Conservation (phyloP, 352 stramenopile genomes). For the Phytopythium vexans region DNA sequence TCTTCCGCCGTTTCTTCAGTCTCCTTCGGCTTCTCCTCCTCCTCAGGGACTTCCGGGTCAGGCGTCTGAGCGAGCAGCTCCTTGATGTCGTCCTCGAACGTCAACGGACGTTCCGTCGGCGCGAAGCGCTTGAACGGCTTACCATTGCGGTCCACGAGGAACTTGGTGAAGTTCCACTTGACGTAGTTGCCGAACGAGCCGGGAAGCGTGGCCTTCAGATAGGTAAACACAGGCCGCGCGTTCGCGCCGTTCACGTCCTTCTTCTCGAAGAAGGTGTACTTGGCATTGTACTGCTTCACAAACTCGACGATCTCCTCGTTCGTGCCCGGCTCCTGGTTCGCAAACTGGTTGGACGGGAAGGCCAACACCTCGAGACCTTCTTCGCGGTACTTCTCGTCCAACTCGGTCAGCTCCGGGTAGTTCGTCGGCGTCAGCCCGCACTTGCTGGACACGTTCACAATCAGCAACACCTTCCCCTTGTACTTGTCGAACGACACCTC, state of each 20-base stretch:
- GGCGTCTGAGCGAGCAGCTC: constrained; percentile 25
- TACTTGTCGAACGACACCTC: constrained; percentile 63
- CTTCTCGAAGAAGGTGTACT: constrained; percentile 52
- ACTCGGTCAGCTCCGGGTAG: constrained; percentile 78
- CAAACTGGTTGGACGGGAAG: constrained; percentile 89
- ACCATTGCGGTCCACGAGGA: constrained; percentile 87
- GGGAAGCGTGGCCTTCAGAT: constrained; percentile 70
- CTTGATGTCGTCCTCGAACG: constrained; percentile 33
- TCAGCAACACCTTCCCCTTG: constrained; percentile 53
- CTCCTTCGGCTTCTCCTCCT: constrained; percentile 17
- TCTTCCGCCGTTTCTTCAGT: constrained; percentile 3
- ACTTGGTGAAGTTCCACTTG: constrained; percentile 90
- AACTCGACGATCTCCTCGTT: constrained; percentile 78
- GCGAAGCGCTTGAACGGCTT: constrained; percentile 35
- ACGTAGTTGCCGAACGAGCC: constrained; percentile 67
- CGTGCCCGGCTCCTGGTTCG: constrained; percentile 19
- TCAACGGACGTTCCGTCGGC: constrained; percentile 11
- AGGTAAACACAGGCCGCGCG: constrained; percentile 73
- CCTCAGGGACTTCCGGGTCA: constrained; percentile 21
- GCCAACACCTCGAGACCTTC: constrained; percentile 59
- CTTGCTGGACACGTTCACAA: constrained; percentile 82
- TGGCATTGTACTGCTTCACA: constrained; percentile 44
- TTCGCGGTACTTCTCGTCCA: constrained; percentile 61
- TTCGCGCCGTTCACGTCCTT: constrained; percentile 78
- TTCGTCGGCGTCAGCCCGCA: constrained; percentile 81